These are phyloP conservation scores for Leucosporidium yakuticum DNA, from an alignment of 768 basidiomycete species.

Conservation along the genomic window DNA sequence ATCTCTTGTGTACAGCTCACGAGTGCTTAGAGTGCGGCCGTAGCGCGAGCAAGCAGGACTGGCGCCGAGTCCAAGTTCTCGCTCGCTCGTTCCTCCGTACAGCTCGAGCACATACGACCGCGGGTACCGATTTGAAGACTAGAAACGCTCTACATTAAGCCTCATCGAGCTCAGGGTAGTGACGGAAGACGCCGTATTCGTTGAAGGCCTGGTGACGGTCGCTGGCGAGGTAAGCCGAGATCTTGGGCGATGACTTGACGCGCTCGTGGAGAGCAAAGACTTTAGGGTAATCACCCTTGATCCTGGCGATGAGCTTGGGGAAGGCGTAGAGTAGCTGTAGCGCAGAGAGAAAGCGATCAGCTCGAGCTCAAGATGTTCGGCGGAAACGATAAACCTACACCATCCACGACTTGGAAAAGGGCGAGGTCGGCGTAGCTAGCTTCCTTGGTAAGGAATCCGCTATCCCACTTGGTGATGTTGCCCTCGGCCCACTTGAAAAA, in stretches of 20 bases:
- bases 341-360: background rate
- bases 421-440: constrained; percentile 49
- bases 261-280: constrained; percentile 44
- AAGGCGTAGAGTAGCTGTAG: constrained; percentile 43
- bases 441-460: constrained; percentile 40
- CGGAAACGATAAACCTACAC: constrained; percentile 37
- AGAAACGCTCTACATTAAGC: too few relatives aligned
- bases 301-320: constrained; percentile 42
- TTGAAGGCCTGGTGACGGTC: constrained; percentile 28
- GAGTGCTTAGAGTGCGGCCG: too few relatives aligned
- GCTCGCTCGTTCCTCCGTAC: too few relatives aligned
- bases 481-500: constrained; percentile 47
- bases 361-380: background rate
- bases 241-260: constrained; percentile 39
- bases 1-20: too few relatives aligned
- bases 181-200: constrained; percentile 14
- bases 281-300: constrained; percentile 39
- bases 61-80: too few relatives aligned
- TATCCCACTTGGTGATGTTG: constrained; percentile 38
- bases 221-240: constrained; percentile 31
- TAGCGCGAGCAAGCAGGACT: too few relatives aligned
- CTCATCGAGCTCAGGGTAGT: constrained; percentile 30
- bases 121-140: too few relatives aligned
- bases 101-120: too few relatives aligned
- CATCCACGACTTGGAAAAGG: constrained; percentile 46